Base-by-base conservation (phyloP, 768 basidiomycete genomes). In the Paxillus involutus region DNA sequence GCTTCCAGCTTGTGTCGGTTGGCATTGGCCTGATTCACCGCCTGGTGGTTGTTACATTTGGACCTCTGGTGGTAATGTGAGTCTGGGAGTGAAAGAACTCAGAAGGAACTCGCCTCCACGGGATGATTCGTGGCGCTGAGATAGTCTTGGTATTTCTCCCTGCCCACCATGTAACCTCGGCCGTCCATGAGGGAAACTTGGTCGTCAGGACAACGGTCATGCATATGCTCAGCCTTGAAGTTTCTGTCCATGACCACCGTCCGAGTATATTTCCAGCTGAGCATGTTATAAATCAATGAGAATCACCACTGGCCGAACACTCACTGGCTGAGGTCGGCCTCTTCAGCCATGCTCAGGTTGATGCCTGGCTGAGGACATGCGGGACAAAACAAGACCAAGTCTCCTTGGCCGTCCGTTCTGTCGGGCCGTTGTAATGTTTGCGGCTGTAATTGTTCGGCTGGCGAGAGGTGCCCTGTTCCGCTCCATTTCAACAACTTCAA, bases 401-500 rank as follows among this genome's bases (percentile, higher is more conserved):
- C 10, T 12, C 32, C 32, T 10, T 3, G 10, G 12, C 32, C 32
- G 3, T 2, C 9, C 2, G 10, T 3, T 33, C 32, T 5, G 26
- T 11, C 32, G 7, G 32, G 12, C 12, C 32, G 14, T 64, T 26
- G 26, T 2, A 6, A 26, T 4, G 26, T 26, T 26, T 1, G 4
- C 1, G 2, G 26, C 26, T 26, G 26, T 6, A 5, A 5, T 3
- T 6, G 6, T 26, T 26, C 4, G 6, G 26, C 26, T 26, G 26
- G 26, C 6, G 26, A 26, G 4, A 3, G 26, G 26, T 26, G 52
- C 0, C 44, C 49, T 3, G 56, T 61, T 0, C 59, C 59, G 4
- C 40, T 37, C 58, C 62, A 63, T 48, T 68, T 71, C 0, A 55
- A 6, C 11, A 62, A 37, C 21, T 69, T 61, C 0, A 67, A 8